Base-by-base conservation (phyloP, 192 early-diverging fungal species). In the Phlyctochytrium bullatum region DNA sequence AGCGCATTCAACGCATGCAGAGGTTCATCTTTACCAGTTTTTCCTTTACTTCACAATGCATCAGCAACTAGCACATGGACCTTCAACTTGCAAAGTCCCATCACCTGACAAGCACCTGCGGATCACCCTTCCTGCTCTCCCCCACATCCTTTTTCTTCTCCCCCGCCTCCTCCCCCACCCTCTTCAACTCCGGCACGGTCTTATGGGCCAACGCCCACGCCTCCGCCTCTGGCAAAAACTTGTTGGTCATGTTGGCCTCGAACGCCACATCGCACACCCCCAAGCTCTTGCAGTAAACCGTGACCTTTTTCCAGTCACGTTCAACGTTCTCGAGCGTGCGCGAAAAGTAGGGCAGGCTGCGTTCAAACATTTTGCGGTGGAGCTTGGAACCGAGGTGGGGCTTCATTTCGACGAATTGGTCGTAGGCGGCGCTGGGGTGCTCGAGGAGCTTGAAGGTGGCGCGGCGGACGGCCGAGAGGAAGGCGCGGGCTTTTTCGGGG, bases 301-400 rank as follows among this genome's bases (percentile, higher is more conserved):
- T 85, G 10, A 88, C 86, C 70, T 88, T 88, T 67, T 78, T 78
- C 86, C 86, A 88, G 64, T 86, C 85, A 23, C 86, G 78, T 50
- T 78, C 77, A 3, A 88, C 83, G 62, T 87, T 87, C 76, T 71
- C 59, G 24, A 67, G 50, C 24, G 56, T 61, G 53, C 36, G 52
- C 17, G 86, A 88, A 72, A 88, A 85, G 78, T 87, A 88, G 25
- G 76, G 74, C 71, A 86, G 77, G 2, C 81, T 83, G 23, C 86
- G 73, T 40, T 87, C 78, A 66, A 75, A 88, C 69, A 88, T 88
- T 66, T 83, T 82, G 61, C 79, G 76, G 71, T 88, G 80, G 36
- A 84, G 61, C 3, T 67, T 68, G 40, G 60, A 66, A 50, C 71
- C 69, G 72, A 88, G 78, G 32, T 77, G 68, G 12, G 86, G 86